Percentiles rank a stretch among this genome's conserved stretches.
These are phyloP conservation scores for Apiotrichum sp. DNA, from an alignment of 1,284 basidiomycete genomes.

Conservation along the genomic window DNA sequence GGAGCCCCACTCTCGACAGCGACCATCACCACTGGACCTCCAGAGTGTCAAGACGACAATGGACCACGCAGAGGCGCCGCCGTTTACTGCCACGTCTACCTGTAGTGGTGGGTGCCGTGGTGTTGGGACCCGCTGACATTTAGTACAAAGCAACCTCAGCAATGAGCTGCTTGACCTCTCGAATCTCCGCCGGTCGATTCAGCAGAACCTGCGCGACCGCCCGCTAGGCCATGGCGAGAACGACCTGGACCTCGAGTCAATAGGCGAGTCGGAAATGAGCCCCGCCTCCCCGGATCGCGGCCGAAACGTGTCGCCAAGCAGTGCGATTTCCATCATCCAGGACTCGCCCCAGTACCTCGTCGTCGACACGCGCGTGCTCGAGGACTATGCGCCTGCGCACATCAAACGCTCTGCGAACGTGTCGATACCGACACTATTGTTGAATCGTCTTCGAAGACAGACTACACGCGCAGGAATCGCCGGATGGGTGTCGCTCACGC, in stretches of 20 bases:
- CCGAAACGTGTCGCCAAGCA: conserved; percentile 12
- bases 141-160: conserved; percentile 19
- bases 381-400: conserved; percentile 59
- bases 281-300: not conserved
- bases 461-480: conserved; percentile 53
- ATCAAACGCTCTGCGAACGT: conserved; percentile 67
- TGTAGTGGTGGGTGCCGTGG: conserved; percentile 3
- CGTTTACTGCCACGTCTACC: conserved; percentile 3
- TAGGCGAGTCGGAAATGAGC: conserved; percentile 1
- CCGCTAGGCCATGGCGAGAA: conserved; percentile 21
- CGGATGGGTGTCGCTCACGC: conserved; percentile 59
- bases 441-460: conserved; percentile 69
- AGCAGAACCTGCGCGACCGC: conserved; percentile 32
- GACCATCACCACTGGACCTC: no score
- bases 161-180: conserved; percentile 32
- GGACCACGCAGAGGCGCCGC: not conserved
- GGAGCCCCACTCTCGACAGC: no score
- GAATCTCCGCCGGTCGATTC: conserved; percentile 26
- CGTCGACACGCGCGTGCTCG: conserved; percentile 69
- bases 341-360: conserved; percentile 48
- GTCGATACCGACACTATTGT: conserved; percentile 74
- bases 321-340: conserved; percentile 15
- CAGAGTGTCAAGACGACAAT: not conserved
- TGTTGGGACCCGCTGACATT: not conserved
- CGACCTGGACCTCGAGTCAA: conserved; percentile 17